Evolutionary conservation across 768 basidiomycete species (phyloP).

Genomic region (Mycena leptocephala): DNA sequence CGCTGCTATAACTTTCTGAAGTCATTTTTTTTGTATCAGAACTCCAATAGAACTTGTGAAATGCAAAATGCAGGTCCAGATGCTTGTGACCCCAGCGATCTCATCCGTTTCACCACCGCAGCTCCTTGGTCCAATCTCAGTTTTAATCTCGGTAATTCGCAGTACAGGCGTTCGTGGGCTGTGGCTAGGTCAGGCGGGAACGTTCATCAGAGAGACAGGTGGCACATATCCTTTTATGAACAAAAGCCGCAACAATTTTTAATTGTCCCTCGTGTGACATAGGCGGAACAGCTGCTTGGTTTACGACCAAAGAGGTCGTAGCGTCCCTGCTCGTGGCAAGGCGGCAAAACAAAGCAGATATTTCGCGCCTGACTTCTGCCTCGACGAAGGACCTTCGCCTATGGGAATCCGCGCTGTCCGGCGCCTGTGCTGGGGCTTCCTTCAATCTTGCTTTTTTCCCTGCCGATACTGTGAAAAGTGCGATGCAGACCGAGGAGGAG

Average conservation of each 20-base stretch:
- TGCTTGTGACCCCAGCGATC: constrained; percentile 70
- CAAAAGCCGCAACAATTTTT: too few relatives aligned
- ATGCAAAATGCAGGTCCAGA: constrained; percentile 95
- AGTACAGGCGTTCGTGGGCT: constrained; percentile 76
- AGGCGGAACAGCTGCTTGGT: constrained; percentile 90
- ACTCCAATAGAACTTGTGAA: constrained; percentile 93
- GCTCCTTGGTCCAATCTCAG: constrained; percentile 79
- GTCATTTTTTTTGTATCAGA: constrained; percentile 56
- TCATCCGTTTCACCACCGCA: constrained; percentile 30
- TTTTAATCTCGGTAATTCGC: constrained; percentile 73
- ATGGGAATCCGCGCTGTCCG: constrained; percentile 86
- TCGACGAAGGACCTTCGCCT: constrained; percentile 55
- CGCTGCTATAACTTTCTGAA: too few relatives aligned
- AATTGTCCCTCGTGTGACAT: too few relatives aligned
- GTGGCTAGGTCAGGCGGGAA: constrained; percentile 71
- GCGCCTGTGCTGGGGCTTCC: constrained; percentile 84
- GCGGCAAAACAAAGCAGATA: constrained; percentile 46
- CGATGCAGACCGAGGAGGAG: constrained; percentile 93
- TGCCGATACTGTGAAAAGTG: constrained; percentile 91
- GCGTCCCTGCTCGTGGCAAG: constrained; percentile 75
- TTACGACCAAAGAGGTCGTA: constrained; percentile 86
- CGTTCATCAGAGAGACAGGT: constrained; percentile 93
- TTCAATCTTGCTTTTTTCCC: constrained; percentile 92
- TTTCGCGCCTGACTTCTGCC: constrained; percentile 28
- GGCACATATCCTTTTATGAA: too few relatives aligned